phyloP scores from a whole-genome alignment of 495 filamentous ascomycete species.

The Xylaria scruposa region DNA sequence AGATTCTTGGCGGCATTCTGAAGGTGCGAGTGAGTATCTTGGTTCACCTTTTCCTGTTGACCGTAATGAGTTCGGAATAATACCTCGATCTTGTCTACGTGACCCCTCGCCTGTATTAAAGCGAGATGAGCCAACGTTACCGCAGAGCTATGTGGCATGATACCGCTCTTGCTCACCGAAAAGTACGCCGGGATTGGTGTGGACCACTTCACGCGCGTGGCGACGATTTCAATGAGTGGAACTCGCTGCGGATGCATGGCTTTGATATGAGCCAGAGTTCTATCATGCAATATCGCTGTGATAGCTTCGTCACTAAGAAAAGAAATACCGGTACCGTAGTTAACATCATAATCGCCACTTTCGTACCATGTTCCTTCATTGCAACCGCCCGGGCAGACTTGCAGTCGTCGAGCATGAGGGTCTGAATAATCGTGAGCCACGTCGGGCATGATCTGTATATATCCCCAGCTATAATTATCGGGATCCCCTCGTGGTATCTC shows the following conservation, averaged over 20 bases:
- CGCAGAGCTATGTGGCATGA: not conserved
- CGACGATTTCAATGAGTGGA: not conserved
- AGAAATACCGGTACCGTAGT: not conserved
- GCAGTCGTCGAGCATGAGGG: not conserved
- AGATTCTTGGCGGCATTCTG: too few relatives aligned
- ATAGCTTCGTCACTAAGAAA: not conserved
- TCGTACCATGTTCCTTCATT: not conserved
- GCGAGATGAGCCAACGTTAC: constrained; percentile 1
- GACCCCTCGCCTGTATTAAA: not conserved
- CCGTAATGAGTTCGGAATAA: not conserved
- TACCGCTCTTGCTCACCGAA: not conserved
- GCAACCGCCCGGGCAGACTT: constrained; percentile 8
- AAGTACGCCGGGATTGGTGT: constrained; percentile 13
- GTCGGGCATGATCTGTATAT: not conserved
- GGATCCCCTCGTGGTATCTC: not conserved
- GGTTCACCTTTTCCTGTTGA: not conserved
- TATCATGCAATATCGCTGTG: not conserved
- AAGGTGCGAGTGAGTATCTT: not conserved
- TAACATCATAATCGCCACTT: not conserved
- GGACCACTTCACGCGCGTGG: not conserved
- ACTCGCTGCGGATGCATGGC: not conserved
- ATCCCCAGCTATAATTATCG: not conserved
- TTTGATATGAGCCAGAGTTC: not conserved
- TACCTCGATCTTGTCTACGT: not conserved
- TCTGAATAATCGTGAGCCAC: too few relatives aligned